A percentile compares a stretch with the other conserved stretches of the same genome.
These are phyloP conservation scores for Stramenopiles sp. DNA, from an alignment of 352 stramenopile genomes.

Conservation along the genomic window DNA sequence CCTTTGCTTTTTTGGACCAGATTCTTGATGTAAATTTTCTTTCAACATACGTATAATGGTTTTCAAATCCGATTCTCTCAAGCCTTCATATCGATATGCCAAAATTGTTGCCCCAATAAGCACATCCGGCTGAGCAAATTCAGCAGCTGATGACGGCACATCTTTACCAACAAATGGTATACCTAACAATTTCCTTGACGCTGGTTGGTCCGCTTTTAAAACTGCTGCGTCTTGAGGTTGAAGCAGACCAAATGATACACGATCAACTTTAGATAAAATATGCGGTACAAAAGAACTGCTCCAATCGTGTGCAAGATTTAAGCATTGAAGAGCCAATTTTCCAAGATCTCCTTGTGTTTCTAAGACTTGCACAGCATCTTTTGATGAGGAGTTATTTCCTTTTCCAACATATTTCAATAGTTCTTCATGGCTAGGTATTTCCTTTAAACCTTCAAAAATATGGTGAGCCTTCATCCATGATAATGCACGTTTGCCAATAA, in stretches of 20 bases:
- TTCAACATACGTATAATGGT: slow-evolving; percentile 8
- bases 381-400: neutral
- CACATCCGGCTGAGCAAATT: slow-evolving; percentile 20
- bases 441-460: neutral
- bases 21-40: neutral
- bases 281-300: slow-evolving; percentile 13
- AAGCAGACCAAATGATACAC: slow-evolving; percentile 8
- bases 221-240: too few species aligned
- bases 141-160: slow-evolving; percentile 8
- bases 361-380: neutral
- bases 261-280: slow-evolving; percentile 11
- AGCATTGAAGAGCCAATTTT: neutral
- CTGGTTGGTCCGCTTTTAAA: neutral
- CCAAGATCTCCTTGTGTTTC: slow-evolving; percentile 1
- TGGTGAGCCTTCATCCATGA: neutral
- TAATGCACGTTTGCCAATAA: neutral
- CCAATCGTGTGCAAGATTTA: slow-evolving; percentile 1
- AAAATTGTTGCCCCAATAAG: slow-evolving; percentile 13
- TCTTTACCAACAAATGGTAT: slow-evolving; percentile 19
- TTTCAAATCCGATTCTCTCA: slow-evolving; percentile 9
- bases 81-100: slow-evolving; percentile 13
- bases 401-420: neutral
- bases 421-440: neutral
- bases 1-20: neutral
- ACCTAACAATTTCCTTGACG: slow-evolving; percentile 7